Conservation (phyloP, 1,284 basidiomycete genomes). For the Malassezia restricta region DNA sequence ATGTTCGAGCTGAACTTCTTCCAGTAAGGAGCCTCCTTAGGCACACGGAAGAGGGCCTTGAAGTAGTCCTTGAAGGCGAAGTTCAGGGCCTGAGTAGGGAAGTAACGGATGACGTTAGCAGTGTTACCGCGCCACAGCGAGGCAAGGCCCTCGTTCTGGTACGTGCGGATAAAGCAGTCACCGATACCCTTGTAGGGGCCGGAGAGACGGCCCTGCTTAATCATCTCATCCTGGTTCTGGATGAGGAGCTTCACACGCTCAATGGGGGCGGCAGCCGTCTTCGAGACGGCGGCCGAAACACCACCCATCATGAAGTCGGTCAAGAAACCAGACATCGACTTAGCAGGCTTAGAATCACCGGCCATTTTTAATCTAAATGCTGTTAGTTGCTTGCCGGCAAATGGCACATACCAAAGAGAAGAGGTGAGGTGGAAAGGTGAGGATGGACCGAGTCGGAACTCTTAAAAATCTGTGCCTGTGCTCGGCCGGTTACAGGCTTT, state of each 20-base stretch:
- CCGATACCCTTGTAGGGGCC: constrained; percentile 46
- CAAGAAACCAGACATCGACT: constrained; percentile 34
- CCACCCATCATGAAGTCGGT: constrained; percentile 46
- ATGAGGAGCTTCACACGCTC: constrained; percentile 47
- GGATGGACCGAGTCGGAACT: not conserved
- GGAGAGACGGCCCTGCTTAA: constrained; percentile 47
- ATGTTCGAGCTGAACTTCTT: constrained; percentile 45
- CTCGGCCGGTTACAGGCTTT: not conserved
- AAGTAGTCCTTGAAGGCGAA: constrained; percentile 47
- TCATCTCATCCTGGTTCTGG: constrained; percentile 48
- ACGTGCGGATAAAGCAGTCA: constrained; percentile 46
- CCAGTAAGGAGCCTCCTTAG: constrained; percentile 44
- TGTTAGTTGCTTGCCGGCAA: not conserved
- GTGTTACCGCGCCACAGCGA: constrained; percentile 47
- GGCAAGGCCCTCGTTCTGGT: constrained; percentile 45
- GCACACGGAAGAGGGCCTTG: constrained; percentile 35
- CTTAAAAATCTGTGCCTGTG: not conserved
- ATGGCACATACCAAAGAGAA: not conserved
- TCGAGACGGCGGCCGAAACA: constrained; percentile 47
- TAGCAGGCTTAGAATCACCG: constrained; percentile 10
- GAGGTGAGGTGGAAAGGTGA: constrained; percentile 1
- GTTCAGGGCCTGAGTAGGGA: constrained; percentile 46
- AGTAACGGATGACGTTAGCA: constrained; percentile 47
- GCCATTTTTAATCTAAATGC: constrained; percentile 3
- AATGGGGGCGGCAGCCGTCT: constrained; percentile 46